phyloP scores from a whole-genome alignment of 2,329 filamentous ascomycete species.

The Cercospora berteroae region DNA sequence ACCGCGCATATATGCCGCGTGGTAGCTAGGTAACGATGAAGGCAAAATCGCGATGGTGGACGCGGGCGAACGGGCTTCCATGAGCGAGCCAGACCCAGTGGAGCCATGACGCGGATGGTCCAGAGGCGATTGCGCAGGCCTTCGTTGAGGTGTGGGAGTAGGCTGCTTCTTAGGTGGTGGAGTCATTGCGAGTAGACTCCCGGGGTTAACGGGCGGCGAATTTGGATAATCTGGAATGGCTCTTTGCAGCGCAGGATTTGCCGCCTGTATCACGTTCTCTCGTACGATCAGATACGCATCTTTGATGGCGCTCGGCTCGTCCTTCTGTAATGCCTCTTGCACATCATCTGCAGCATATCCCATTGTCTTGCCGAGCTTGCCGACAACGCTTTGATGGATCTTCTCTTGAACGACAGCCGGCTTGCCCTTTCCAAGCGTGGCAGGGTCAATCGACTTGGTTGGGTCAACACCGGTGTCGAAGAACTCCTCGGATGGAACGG shows the following conservation, averaged over 20 bases:
- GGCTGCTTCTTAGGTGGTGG: conserved; percentile 37
- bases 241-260: conserved; percentile 59
- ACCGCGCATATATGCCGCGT: conserved; percentile 84
- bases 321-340: conserved; percentile 84
- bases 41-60: conserved; percentile 91
- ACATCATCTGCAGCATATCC: conserved; percentile 94
- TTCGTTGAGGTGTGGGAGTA: conserved; percentile 17
- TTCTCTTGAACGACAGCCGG: conserved; percentile 79
- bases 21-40: conserved; percentile 85
- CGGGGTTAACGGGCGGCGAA: conserved; percentile 23
- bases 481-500: conserved; percentile 86
- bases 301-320: conserved; percentile 96
- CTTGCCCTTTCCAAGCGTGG: conserved; percentile 75
- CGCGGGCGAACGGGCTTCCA: conserved; percentile 44
- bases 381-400: conserved; percentile 86
- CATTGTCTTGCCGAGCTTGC: conserved; percentile 97
- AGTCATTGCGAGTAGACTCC: conserved; percentile 13
- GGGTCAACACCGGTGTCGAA: conserved; percentile 91
- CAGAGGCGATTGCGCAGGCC: conserved; percentile 18
- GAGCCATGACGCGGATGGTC: conserved; percentile 47
- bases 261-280: conserved; percentile 96
- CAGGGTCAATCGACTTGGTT: conserved; percentile 82
- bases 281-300: conserved; percentile 97
- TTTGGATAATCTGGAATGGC: conserved; percentile 52
- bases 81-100: conserved; percentile 42